phyloP scores from a whole-genome alignment of 306 rosid genomes.

The Cyclanthera cordifolia region DNA sequence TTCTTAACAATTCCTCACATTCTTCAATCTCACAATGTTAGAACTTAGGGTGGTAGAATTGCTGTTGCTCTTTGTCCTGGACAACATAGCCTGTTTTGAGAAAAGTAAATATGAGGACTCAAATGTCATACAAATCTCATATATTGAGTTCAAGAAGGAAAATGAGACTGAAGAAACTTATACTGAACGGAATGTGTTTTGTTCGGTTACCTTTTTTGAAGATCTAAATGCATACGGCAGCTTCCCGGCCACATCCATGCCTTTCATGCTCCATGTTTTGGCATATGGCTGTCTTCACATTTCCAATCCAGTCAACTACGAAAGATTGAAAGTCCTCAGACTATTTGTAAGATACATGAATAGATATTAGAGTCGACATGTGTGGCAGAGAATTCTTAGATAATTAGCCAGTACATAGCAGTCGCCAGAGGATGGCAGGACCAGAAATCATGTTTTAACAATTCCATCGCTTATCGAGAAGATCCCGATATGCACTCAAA shows the following conservation, averaged over 20 bases:
- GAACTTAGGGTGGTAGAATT: slow-evolving; percentile 8
- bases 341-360: no score
- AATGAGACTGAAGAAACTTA: not conserved
- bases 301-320: no score
- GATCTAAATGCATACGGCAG: slow-evolving; percentile 12
- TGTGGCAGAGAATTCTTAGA: not conserved
- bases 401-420: not conserved
- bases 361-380: not conserved
- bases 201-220: slow-evolving; percentile 16
- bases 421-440: not conserved
- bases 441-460: not conserved
- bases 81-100: not conserved
- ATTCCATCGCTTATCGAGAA: not conserved
- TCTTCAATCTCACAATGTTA: not conserved
- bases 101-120: not conserved
- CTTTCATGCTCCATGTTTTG: slow-evolving; percentile 19
- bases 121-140: no score
- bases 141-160: not conserved
- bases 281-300: slow-evolving; percentile 4
- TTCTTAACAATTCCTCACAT: not conserved
- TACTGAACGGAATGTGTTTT: slow-evolving; percentile 8
- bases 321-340: no score
- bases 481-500: not conserved
- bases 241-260: slow-evolving; percentile 20
- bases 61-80: not conserved